Evolutionary conservation across 148 eudicot genomes (phyloP), one percentile per base, ranked within the genome.

Genomic region (Euryodendron excelsum): DNA sequence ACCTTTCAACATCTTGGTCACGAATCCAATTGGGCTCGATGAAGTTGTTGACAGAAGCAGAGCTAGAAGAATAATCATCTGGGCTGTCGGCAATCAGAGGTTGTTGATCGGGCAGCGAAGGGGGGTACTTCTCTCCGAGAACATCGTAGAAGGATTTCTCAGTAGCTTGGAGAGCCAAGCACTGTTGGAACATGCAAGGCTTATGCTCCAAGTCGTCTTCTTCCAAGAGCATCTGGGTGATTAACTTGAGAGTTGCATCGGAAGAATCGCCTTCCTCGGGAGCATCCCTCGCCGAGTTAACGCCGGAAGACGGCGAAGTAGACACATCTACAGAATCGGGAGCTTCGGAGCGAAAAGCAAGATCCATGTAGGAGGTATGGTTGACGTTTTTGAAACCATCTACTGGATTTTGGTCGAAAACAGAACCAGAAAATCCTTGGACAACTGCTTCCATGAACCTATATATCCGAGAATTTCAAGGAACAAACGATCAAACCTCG

Each of bases 61-160:
- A 63, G 56, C 80, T 74, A 18, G 66, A 53, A 77, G 34, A 76
- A 47, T 48, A 65, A 64, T 33, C 83, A 82, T 56, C 58, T 17
- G 70, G 71, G 65, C 31, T 33, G 68, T 44, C 77, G 52, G 37
- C 39, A 80, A 39, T 77, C 9, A 28, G 30, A n/a, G n/a, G n/a
- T n/a, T n/a, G 13, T 27, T 33, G 15, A 28, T 60, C 33, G 14
- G 9, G 15, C 33, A 76, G 14, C 48, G 37, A 44, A 78, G 79
- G 72, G 21, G 82, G 73, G 39, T 77, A 80, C 11, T 69, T 69
- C 53, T 84, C 80, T 17, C 75, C 75, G 37, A 91, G 82, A 31
- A 59, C 87, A 72, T 89, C 90, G 77, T 83, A 87, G 75, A 87
- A 77, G 28, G 88, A 83, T 77, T 87, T 86, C 80, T 89, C 94